These are phyloP conservation scores for Ceratocystis variospora DNA, from an alignment of 2,329 filamentous ascomycete genomes.

Conservation along the genomic window DNA sequence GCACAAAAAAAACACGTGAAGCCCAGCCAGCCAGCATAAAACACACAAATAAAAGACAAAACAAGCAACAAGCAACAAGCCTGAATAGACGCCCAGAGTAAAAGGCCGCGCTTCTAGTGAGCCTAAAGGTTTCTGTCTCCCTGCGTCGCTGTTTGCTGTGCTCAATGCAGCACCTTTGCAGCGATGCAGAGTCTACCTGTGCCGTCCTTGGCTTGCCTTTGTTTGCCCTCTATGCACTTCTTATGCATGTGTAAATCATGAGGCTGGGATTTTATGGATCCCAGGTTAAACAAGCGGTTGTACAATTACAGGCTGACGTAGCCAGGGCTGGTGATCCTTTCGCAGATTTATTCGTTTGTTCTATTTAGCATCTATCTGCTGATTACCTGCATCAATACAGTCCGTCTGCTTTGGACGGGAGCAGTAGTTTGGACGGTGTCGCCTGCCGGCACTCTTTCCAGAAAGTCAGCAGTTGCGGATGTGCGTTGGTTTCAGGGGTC, in stretches of 20 bases:
- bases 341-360: neutral
- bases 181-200: neutral
- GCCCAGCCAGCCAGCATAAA: neutral
- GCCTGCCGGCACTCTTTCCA: neutral
- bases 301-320: neutral
- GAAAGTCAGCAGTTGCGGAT: neutral
- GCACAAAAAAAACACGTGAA: neutral
- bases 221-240: neutral
- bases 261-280: slow-evolving; percentile 3
- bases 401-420: neutral
- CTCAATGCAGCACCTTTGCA: neutral
- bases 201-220: neutral
- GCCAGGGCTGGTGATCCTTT: neutral
- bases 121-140: neutral
- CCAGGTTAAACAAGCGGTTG: neutral
- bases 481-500: neutral
- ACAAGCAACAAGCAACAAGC: neutral
- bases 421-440: neutral
- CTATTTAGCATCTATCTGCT: neutral
- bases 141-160: neutral
- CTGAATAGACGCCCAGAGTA: neutral
- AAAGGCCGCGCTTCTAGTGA: neutral
- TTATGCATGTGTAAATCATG: slow-evolving; percentile 7
- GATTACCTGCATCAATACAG: neutral
- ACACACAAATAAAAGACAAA: neutral